A percentile compares a stretch with the other conserved stretches of the same genome.
Evolutionary conservation across 192 early-diverging fungal genomes (phyloP).

Genomic region (Gryganskiella cystojenkinii): DNA sequence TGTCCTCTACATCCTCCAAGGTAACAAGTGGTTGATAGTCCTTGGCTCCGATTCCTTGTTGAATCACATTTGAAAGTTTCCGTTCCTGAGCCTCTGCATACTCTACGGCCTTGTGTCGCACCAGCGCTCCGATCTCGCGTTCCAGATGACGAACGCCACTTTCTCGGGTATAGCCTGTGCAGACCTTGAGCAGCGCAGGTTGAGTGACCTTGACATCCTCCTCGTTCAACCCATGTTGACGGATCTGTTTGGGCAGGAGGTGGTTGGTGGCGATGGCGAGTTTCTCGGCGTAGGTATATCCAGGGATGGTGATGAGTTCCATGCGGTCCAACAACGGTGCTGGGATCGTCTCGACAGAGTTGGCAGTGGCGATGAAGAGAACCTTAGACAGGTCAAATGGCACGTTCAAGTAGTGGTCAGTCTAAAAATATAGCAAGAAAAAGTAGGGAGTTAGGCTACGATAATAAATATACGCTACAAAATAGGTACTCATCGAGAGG

Average conservation of each 20-base stretch:
- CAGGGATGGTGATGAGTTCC: slow-evolving; percentile 80
- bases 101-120: slow-evolving; percentile 75
- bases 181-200: slow-evolving; percentile 66
- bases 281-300: slow-evolving; percentile 90
- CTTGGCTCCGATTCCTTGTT: neutral
- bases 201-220: slow-evolving; percentile 64
- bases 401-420: slow-evolving; percentile 85
- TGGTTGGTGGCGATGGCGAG: slow-evolving; percentile 77
- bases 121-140: slow-evolving; percentile 75
- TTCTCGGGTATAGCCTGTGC: slow-evolving; percentile 82
- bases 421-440: slow-evolving; percentile 17
- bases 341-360: slow-evolving; percentile 80
- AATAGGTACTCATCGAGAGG: too few relatives aligned
- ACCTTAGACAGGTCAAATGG: slow-evolving; percentile 71
- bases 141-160: slow-evolving; percentile 83
- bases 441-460: too few relatives aligned
- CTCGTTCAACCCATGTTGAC: slow-evolving; percentile 67
- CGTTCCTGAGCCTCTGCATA: slow-evolving; percentile 68
- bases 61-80: neutral
- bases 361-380: slow-evolving; percentile 89
- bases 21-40: slow-evolving; percentile 61
- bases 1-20: slow-evolving; percentile 62
- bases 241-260: slow-evolving; percentile 80
- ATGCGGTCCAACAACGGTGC: slow-evolving; percentile 85
- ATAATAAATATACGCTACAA: too few relatives aligned